Percentiles rank a stretch among this genome's conserved stretches.
phyloP scores from a whole-genome alignment of 805 yeast species.

The Saccharomycopsis sp. region DNA sequence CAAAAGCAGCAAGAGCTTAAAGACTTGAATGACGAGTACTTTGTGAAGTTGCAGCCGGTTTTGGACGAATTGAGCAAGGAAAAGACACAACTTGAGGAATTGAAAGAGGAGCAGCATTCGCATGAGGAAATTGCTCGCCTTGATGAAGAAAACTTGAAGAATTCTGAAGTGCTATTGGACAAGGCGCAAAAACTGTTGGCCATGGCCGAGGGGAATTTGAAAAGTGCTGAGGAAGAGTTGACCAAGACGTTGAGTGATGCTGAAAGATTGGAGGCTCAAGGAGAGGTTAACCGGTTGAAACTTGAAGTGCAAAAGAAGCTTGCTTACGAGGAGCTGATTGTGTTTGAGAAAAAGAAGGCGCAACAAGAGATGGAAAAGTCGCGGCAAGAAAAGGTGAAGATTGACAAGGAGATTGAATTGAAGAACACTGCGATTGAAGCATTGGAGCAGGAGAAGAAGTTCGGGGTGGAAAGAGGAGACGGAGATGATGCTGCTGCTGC shows the following conservation, averaged over 20 bases:
- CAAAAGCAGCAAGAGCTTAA: conserved; percentile 12
- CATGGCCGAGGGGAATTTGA: conserved; percentile 10
- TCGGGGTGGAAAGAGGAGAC: conserved; percentile 5
- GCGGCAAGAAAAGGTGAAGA: conserved; percentile 8
- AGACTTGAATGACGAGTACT: conserved; percentile 10
- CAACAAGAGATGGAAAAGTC: conserved; percentile 8
- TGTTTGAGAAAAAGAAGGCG: conserved; percentile 12
- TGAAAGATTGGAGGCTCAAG: conserved; percentile 15
- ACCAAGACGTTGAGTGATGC: conserved; percentile 13
- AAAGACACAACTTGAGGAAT: conserved; percentile 2
- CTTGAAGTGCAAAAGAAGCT: conserved; percentile 15
- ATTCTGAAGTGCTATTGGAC: conserved; percentile 12
- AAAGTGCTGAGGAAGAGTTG: conserved; percentile 9
- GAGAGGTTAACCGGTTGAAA: conserved; percentile 14
- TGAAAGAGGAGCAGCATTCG: conserved; percentile 11
- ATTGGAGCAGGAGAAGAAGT: conserved; percentile 15
- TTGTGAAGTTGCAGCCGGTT: conserved; percentile 14
- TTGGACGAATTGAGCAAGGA: conserved; percentile 13
- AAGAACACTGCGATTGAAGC: conserved; percentile 16
- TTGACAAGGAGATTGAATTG: conserved; percentile 15
- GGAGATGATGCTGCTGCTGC: neutral
- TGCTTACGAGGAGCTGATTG: conserved; percentile 13
- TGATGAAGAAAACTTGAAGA: conserved; percentile 9
- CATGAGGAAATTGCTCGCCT: conserved; percentile 10
- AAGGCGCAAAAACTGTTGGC: conserved; percentile 13